Evolutionary conservation across 306 rosid species (phyloP), one percentile per base, ranked within the genome.

Genomic region (Vigna trinervia): DNA sequence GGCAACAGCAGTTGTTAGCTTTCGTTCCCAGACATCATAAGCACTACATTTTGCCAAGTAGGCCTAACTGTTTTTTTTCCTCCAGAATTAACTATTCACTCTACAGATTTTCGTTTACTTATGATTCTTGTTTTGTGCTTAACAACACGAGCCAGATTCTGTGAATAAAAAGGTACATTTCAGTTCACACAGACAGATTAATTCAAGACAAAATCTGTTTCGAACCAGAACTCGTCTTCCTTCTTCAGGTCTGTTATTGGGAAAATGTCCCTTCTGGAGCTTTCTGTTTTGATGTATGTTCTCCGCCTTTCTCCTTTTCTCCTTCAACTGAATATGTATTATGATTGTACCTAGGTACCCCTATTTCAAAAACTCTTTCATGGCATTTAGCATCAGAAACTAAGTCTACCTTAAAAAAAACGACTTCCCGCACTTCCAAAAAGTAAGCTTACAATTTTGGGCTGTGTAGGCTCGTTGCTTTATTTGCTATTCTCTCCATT

Each of bases 351-450:
- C 9, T 69, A 88, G 98, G 86, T 58, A 63, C 85, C 12, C 84
- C 86, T 60, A 87, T 95, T 80, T 51, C 98, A 59, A 92, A 87
- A 86, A 84, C 96, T 68, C 97, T 95, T 86, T 95, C 97, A 13
- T 92, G 98, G 98, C 95, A 95, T 86, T 79, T 95, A 85, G 95
- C 97, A 71, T 92, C 97, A 59, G 97, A 95, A 74, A 90, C 97
- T 1, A 95, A 88, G 78, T 81, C 97, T 45, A 88, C 97, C 68
- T 71, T 89, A 69, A 90, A 90, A 82, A 89, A 85, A 78, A 85
- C 85, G 68, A 82, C 80, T 62, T 74, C 90, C 8, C 86, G 71
- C 62, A 48, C 90, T 82, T 79, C 78, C 17, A 81, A 78, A 72
- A 81, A 86, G 97, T 95, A 76, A 84, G 85, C 66, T 51, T 63